Evolutionary conservation across 2,329 filamentous ascomycete species (phyloP).

Genomic region (Trichoderma polysporum): DNA sequence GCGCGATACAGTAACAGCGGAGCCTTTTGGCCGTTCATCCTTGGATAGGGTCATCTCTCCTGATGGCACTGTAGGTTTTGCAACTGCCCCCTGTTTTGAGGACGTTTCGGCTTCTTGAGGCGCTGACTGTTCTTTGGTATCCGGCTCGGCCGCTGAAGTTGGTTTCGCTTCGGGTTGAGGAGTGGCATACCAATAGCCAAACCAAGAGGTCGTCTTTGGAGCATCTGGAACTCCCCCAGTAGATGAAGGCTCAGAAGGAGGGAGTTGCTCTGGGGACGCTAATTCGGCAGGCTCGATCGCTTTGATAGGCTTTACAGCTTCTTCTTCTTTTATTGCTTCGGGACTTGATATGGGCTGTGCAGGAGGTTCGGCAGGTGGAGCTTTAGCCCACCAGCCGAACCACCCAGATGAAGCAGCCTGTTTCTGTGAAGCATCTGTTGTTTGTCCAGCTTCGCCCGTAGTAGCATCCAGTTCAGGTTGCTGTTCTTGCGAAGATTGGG

Average conservation of each 20-base stretch:
- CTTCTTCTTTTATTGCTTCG: conserved; percentile 11
- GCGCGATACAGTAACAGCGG: background rate
- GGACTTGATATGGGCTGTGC: background rate
- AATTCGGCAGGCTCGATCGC: conserved; percentile 15
- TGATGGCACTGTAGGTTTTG: background rate
- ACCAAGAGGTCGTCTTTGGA: conserved; percentile 38
- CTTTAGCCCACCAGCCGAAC: conserved; percentile 52
- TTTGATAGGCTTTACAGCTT: background rate
- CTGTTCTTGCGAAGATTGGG: background rate
- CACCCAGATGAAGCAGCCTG: conserved; percentile 47
- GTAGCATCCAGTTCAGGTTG: conserved; percentile 26
- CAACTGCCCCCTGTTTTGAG: background rate
- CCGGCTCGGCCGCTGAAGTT: background rate
- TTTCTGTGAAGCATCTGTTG: background rate
- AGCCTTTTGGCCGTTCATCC: background rate
- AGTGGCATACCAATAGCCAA: conserved; percentile 40
- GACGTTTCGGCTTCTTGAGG: background rate
- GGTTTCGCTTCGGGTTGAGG: conserved; percentile 22
- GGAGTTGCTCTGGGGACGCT: conserved; percentile 25
- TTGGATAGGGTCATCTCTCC: conserved; percentile 1
- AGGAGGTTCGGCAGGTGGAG: conserved; percentile 30
- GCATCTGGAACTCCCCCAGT: conserved; percentile 23
- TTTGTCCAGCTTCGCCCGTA: conserved; percentile 11
- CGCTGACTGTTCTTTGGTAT: background rate
- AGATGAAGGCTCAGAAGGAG: conserved; percentile 23